Percentiles rank a stretch among this genome's conserved stretches.
These are phyloP conservation scores for Astrephomene gubernaculifera DNA, from an alignment of 139 green algal genomes.

Conservation along the genomic window DNA sequence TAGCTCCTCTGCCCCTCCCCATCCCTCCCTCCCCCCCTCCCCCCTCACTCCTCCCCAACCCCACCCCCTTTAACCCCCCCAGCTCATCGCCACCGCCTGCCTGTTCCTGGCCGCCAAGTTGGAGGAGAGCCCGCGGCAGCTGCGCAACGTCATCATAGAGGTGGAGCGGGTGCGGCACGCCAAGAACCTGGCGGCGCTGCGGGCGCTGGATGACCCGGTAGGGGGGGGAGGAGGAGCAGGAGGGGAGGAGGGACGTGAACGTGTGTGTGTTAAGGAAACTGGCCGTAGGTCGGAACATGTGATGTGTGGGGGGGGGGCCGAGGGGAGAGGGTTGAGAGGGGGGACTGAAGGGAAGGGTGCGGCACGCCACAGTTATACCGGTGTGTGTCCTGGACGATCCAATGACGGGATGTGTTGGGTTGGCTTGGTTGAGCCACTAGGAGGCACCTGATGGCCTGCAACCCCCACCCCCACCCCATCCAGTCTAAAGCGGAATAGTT, in stretches of 20 bases:
- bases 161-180: slow-evolving; percentile 23
- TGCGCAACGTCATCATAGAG: slow-evolving; percentile 71
- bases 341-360: too few species aligned
- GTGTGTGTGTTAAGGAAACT: too few species aligned
- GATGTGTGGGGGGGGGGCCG: too few species aligned
- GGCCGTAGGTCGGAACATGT: too few species aligned
- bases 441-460: too few species aligned
- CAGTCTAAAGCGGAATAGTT: too few species aligned
- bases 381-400: too few species aligned
- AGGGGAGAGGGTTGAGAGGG: too few species aligned
- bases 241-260: background rate
- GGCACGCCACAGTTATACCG: too few species aligned
- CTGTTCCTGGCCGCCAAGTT: slow-evolving; percentile 93
- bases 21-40: background rate
- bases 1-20: background rate
- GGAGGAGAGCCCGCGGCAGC: slow-evolving; percentile 80
- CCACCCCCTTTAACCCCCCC: slow-evolving; percentile 4
- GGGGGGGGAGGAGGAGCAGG: background rate
- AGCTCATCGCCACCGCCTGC: slow-evolving; percentile 85
- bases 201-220: slow-evolving; percentile 40
- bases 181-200: background rate
- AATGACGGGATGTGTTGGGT: too few species aligned
- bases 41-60: background rate
- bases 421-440: too few species aligned
- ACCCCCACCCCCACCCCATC: too few species aligned